Evolutionary conservation across 2,329 filamentous ascomycete species (phyloP), one percentile per base, ranked within the genome.

Genomic region (Hypoxylon sp.): DNA sequence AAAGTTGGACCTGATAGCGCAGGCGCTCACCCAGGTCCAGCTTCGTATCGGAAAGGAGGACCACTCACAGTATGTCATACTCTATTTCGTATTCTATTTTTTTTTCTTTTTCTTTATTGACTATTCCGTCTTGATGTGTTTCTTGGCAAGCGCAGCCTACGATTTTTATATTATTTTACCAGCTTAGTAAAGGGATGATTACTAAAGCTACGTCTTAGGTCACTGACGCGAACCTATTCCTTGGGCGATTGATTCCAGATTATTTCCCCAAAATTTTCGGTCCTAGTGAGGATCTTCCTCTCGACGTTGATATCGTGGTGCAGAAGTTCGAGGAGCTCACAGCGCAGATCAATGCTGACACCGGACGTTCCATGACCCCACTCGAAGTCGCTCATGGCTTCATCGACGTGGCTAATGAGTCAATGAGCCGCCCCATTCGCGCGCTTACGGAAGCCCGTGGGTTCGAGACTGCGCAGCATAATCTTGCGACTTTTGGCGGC

Each of bases 181-280:
- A 31, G 29, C 29, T 6, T 31, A 5, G 29, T 31, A 26, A 3
- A 19, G n/a, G n/a, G 9, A 17, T 42, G 9, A 42, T 19, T 19
- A 19, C 37, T 42, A 42, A 42, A 39, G 14, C 5, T 8, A 42
- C 6, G 2, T 9, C n/a, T 8, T 42, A 62, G 58, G 58, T 66
- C 6, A 93, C 91, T 0, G 91, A 93, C 75, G 91, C 91, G 0
- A 93, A 93, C 71, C 77, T 92, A 1, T 88, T 90, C 71, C 86
- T 93, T 2, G 91, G 91, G 1, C 83, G 91, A 47, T 78, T 81
- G 35, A 74, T 80, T 44, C 82, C 91, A 0, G 88, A 91, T 58
- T 92, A 90, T 77, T 93, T 92, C 72, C 91, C 90, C 0, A 90
- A 90, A 72, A 92, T 93, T 63, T 92, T 92, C 57, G 91, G 90